Conservation (phyloP, 1,284 basidiomycete species). For the Marasmius tenuissimus region DNA sequence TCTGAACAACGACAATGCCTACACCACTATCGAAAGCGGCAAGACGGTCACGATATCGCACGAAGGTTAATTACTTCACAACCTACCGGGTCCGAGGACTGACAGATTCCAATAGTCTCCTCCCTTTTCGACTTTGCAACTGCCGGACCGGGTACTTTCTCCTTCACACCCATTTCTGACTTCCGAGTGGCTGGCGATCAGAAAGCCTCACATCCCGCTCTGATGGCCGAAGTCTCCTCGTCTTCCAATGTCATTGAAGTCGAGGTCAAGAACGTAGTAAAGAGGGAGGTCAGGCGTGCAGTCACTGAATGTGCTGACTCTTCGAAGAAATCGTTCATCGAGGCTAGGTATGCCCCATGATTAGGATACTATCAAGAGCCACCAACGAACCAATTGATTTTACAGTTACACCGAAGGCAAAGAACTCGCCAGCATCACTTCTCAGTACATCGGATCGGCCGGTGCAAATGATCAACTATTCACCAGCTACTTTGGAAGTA, state of each 20-base stretch:
- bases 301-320: constrained; percentile 29
- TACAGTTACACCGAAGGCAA: constrained; percentile 17
- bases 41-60: constrained; percentile 38
- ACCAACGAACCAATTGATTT: background rate
- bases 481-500: constrained; percentile 16
- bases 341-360: constrained; percentile 24
- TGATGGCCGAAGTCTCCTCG: constrained; percentile 24
- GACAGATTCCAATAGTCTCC: constrained; percentile 4
- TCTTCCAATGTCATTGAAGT: constrained; percentile 27
- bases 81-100: background rate
- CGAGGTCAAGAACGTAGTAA: constrained; percentile 27
- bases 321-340: constrained; percentile 31
- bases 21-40: constrained; percentile 38
- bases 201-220: constrained; percentile 11
- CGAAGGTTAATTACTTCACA: constrained; percentile 25
- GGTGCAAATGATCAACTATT: constrained; percentile 15
- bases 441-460: constrained; percentile 14
- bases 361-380: background rate
- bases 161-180: constrained; percentile 11
- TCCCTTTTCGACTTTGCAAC: constrained; percentile 14
- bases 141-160: constrained; percentile 13
- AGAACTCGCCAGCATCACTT: constrained; percentile 12
- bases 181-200: constrained; percentile 18
- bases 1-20: constrained; percentile 39
- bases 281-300: constrained; percentile 28